Base-by-base conservation (phyloP, 2,329 filamentous ascomycete species). In the Monosporascus sp. region DNA sequence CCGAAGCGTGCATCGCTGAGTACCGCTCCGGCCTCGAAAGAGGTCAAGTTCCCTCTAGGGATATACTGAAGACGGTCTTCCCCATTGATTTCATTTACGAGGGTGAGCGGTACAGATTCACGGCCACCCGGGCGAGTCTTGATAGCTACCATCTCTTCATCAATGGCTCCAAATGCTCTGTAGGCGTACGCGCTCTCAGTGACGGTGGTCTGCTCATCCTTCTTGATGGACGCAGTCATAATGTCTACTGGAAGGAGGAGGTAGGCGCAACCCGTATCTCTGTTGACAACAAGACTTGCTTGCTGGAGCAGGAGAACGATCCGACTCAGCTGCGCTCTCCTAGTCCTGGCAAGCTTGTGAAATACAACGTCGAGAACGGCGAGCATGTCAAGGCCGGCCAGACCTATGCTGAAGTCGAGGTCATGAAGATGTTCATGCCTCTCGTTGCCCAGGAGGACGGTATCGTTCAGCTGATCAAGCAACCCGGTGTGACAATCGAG, bases 341-440 rank as follows among this genome's bases (percentile, higher is more conserved):
- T 43, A 95, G 89, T 57, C 94, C 94, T 47, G 94, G 94, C 72
- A 99, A 99, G 79, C 87, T 99, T 37, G 93, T 99, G 76, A 97
- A 96, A 77, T 99, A 94, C 74, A 89, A 90, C 1, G 89, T 99
- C 2, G 94, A 97, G 72, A 97, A 96, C 66, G 94, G 94, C 56
- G 82, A 91, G 62, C 94, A 99, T 70, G 85, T 99, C 72, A 87
- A 85, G 72, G 90, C 95, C 63, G 93, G 93, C 53, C 89, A 97
- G 72, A 80, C 93, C 36, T 99, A 91, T 67, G 94, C 94, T 52
- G 94, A 99, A 73, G 93, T 99, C 41, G 94, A 99, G 75, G 94
- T 99, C 74, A 99, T 99, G 94, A 99, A 99, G 82, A 99, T 99
- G 94, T 97, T 97, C 82, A 99, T 99, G 94, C 94, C 94, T 66